Base-by-base conservation (phyloP, 2,329 filamentous ascomycete genomes). In the Trichoderma brevicompactum region DNA sequence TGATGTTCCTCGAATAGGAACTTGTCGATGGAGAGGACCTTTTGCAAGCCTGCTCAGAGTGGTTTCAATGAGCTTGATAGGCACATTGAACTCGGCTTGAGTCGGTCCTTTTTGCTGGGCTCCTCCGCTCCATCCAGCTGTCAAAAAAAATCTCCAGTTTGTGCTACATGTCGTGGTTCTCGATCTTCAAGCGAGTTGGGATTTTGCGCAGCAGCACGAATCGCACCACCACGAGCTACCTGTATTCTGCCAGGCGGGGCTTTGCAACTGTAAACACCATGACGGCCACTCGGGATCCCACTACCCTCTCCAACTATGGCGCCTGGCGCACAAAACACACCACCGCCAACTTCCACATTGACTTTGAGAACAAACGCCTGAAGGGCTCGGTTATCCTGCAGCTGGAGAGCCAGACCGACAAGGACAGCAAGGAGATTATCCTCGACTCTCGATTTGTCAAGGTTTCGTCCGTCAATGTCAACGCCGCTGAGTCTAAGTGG, bases 261-360 rank as follows among this genome's bases (percentile, higher is more conserved):
- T 74, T 78, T 60, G 74, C 74, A 67, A 70, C 74, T 10, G 68
- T 71, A 68, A 74, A 66, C 68, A 74, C 69, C 76, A 69, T 70
- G 55, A 68, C 70, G 46, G 69, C 69, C 56, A 73, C 70, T 58
- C 87, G 92, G 73, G 94, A 98, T 79, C 93, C 93, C 61, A 96
- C 93, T 77, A 97, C 95, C 32, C 80, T 95, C 66, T 91, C 92
- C 75, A 98, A 98, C 81, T 97, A 97, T 79, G 88, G 92, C 77
- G 88, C 90, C 64, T 97, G 92, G 88, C 83, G 87, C 67, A 97
- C 92, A 17, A 88, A 85, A 75, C 93, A 97, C 80, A 95, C 92
- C 19, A 89, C 87, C 19, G 91, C 92, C 65, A 88, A 91, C 76
- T 87, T 97, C 73, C 87, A 88, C 70, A 89, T 98, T 71, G 88